phyloP scores from a whole-genome alignment of 305 asterid genomes.

The Solanum hybrid region DNA sequence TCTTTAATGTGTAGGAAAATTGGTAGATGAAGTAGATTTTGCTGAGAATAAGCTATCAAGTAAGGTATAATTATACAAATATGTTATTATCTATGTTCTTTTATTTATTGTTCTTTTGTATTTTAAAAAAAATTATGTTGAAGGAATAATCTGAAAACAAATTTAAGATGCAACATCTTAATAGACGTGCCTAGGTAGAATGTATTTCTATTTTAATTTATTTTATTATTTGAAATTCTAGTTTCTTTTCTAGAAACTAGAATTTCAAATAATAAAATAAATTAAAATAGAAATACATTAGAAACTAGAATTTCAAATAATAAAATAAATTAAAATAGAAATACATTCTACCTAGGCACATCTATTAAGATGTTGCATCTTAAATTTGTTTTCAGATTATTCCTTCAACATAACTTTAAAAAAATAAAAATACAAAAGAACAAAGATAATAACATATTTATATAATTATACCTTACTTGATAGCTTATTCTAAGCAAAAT shows the following conservation, averaged over 20 bases:
- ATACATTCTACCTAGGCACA: background rate
- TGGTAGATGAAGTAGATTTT: background rate
- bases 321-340: background rate
- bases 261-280: too few species aligned
- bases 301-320: too few species aligned
- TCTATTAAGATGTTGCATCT: background rate
- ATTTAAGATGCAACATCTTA: background rate
- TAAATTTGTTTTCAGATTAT: too few species aligned
- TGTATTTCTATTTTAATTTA: background rate
- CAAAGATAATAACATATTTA: background rate
- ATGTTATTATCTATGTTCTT: background rate
- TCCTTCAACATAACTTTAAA: background rate
- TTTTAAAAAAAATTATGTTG: background rate
- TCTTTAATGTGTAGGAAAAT: background rate
- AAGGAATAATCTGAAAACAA: background rate
- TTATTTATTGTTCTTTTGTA: background rate
- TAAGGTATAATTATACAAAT: background rate
- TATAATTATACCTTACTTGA: background rate
- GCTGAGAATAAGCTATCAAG: background rate
- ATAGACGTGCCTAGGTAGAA: background rate
- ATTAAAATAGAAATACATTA: too few species aligned
- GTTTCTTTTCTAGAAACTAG: too few species aligned
- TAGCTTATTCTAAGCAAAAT: background rate
- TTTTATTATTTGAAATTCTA: too few species aligned
- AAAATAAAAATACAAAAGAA: background rate